Percentiles rank a stretch among this genome's conserved stretches.
These are phyloP conservation scores for Diplodia corticola DNA, from an alignment of 2,329 filamentous ascomycete species.

Conservation along the genomic window DNA sequence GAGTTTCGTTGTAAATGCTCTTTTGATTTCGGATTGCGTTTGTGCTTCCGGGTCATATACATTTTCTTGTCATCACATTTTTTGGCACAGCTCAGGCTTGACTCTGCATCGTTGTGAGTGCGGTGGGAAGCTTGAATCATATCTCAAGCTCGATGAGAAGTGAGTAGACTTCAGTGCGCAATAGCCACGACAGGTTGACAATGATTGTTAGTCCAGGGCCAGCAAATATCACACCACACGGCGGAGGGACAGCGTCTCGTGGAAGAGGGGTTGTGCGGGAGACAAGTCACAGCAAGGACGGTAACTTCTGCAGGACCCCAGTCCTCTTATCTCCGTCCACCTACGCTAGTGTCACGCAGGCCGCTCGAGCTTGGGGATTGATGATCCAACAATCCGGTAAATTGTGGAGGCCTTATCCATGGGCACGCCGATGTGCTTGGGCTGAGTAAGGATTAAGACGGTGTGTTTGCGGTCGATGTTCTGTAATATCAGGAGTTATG, in stretches of 20 bases:
- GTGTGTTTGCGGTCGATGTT: neutral
- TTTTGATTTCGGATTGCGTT: neutral
- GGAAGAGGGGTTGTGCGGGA: no score
- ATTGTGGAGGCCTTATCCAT: neutral
- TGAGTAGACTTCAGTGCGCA: neutral
- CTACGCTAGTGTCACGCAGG: neutral
- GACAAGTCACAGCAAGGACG: neutral
- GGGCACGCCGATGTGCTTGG: neutral
- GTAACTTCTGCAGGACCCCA: neutral
- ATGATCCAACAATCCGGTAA: neutral
- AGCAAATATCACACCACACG: neutral
- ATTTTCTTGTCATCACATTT: neutral
- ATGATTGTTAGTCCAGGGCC: neutral
- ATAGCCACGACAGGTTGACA: no score
- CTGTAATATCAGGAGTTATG: neutral
- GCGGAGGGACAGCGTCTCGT: no score
- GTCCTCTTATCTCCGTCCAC: neutral
- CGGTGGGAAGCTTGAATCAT: no score
- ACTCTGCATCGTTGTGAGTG: neutral
- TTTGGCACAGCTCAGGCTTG: neutral
- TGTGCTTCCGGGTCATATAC: neutral
- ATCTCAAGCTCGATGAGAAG: no score
- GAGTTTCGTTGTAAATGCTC: neutral
- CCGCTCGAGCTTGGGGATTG: neutral
- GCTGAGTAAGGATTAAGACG: neutral